Evolutionary conservation across 805 yeast genomes (phyloP), one percentile per base, ranked within the genome.

Genomic region (Candida sithepensis): DNA sequence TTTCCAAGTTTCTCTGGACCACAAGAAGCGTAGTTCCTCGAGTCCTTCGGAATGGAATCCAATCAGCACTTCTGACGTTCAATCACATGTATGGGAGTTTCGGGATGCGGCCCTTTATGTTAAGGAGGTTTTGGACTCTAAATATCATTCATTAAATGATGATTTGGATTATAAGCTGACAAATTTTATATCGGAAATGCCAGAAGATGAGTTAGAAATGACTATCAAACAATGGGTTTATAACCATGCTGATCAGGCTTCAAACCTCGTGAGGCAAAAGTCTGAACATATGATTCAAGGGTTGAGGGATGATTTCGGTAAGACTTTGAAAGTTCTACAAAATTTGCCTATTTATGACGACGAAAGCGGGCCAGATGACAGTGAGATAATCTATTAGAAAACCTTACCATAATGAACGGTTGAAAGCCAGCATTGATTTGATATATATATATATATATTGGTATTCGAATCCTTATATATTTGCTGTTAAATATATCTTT

Each of bases 201-300:
- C 92, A 0, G 80, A 76, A 26, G 77, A 77, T 22, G 90, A 86
- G 58, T 70, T 86, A 54, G 71, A 77, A 12, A 80, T 84, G 84
- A 78, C 85, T 0, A 76, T 88, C n/a, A 72, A 74, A 42, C 78
- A 85, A 49, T 89, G 96, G 96, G 65, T 86, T 19, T 58, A 59
- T 26, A 70, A 74, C 53, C 75, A 77, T 55, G 85, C 88, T 0
- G 64, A 66, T 12, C 78, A 76, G 52, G 82, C 85, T 20, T 74
- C 74, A 38, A 63, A 63, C 23, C 69, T 79, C 41, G 69, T 84
- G 5, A 61, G 70, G 30, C 69, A 70, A 24, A 74, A 75, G 24
- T 71, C 81, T 32, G 69, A 72, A 4, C 66, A 62, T 28, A 72
- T 85, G 71, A 63, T 82, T 19, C 58, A 65, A 16, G 69, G 70